These are phyloP conservation scores for Aspergillus nidulans DNA, from an alignment of 495 filamentous ascomycete genomes.

Conservation along the genomic window DNA sequence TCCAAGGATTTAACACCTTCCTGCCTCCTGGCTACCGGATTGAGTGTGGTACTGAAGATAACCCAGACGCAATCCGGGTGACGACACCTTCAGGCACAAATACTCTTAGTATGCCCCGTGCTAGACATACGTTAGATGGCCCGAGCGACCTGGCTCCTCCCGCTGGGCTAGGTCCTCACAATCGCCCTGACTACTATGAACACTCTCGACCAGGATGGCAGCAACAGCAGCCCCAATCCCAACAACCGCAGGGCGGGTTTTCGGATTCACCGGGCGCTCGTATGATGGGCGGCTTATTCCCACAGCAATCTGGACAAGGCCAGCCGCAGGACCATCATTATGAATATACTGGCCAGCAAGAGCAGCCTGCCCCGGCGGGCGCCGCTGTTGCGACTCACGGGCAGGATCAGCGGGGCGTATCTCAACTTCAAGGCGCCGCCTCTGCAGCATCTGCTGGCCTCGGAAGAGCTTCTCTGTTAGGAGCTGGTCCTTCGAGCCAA, in stretches of 20 bases:
- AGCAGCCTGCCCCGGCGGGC: constrained; percentile 44
- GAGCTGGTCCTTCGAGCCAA: constrained; percentile 42
- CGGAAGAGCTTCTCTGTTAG: constrained; percentile 38
- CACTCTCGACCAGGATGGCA: constrained; percentile 47
- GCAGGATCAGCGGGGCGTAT: constrained; percentile 77
- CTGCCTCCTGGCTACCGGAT: constrained; percentile 96
- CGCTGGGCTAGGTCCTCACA: constrained; percentile 30
- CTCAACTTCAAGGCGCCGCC: constrained; percentile 72
- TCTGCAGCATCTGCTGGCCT: constrained; percentile 54
- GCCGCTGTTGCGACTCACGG: constrained; percentile 58
- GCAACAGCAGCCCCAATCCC: constrained; percentile 47
- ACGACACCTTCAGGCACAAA: constrained; percentile 90
- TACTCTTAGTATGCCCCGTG: constrained; percentile 52
- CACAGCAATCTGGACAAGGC: constrained; percentile 35
- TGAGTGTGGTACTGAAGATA: constrained; percentile 86
- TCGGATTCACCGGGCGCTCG: constrained; percentile 42
- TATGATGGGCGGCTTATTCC: constrained; percentile 39
- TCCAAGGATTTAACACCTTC: constrained; percentile 99
- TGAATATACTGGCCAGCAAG: constrained; percentile 43
- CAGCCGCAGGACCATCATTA: constrained; percentile 40
- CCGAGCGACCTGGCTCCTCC: constrained; percentile 32
- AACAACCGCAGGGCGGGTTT: constrained; percentile 34
- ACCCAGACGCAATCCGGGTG: constrained; percentile 92
- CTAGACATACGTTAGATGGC: constrained; percentile 46
- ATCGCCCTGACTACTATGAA: constrained; percentile 43